These are phyloP conservation scores for Petunia axillaris DNA, from an alignment of 257 asterid genomes.

Conservation along the genomic window DNA sequence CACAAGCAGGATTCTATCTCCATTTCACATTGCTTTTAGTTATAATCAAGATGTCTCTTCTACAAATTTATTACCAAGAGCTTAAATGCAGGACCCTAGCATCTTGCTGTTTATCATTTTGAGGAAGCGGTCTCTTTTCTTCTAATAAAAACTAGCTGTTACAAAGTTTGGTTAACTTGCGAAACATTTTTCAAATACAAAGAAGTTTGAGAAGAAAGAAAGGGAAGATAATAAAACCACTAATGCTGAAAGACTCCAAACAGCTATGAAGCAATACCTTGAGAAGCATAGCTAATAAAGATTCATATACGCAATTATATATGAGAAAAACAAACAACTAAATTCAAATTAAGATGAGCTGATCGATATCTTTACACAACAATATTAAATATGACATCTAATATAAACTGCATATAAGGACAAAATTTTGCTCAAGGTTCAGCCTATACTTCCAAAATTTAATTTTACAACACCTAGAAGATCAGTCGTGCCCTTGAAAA, in stretches of 20 bases:
- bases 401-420: not conserved
- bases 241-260: not conserved
- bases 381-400: not conserved
- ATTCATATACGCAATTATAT: too few species aligned
- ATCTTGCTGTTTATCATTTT: not conserved
- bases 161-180: not conserved
- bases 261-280: not conserved
- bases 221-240: not conserved
- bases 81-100: not conserved
- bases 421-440: not conserved
- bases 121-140: not conserved
- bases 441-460: not conserved
- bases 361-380: not conserved
- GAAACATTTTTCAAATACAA: not conserved
- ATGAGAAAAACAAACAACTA: not conserved
- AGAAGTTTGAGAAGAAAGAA: not conserved
- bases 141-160: not conserved
- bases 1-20: not conserved
- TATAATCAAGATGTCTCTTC: not conserved
- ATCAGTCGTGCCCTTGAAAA: not conserved
- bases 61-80: not conserved
- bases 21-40: not conserved
- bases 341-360: not conserved
- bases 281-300: not conserved
- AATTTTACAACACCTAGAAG: not conserved